A percentile compares a stretch with the other conserved stretches of the same genome.
These are phyloP conservation scores for Gypsophila paniculata DNA, from an alignment of 179 eudicot species.

Conservation along the genomic window DNA sequence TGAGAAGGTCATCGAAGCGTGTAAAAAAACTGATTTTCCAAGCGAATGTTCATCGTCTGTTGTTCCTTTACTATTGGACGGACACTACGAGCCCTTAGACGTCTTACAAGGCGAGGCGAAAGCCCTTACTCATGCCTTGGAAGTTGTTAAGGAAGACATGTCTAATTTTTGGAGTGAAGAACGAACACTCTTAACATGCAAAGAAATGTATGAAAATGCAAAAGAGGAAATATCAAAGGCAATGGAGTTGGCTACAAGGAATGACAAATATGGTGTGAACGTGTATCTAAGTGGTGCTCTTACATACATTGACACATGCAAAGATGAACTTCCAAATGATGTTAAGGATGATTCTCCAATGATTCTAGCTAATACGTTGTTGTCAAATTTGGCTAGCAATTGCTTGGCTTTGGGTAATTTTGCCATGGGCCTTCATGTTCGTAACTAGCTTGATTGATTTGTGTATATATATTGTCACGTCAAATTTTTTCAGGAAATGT, in stretches of 20 bases:
- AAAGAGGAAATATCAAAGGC: constrained; percentile 25
- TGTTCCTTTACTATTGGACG: neutral
- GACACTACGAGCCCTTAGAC: neutral
- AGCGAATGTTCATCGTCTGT: constrained; percentile 15
- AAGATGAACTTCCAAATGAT: constrained; percentile 10
- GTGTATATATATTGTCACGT: too few species aligned
- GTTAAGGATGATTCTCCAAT: constrained; percentile 2
- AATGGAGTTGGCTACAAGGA: constrained; percentile 14
- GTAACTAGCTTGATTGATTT: neutral
- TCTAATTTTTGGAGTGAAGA: neutral
- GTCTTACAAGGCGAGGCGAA: constrained; percentile 8
- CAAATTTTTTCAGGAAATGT: too few species aligned
- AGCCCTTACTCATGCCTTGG: constrained; percentile 15
- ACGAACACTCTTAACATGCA: constrained; percentile 7
- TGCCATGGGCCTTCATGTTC: constrained; percentile 7
- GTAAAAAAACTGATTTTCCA: constrained; percentile 17
- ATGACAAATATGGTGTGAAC: constrained; percentile 26
- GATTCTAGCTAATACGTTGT: neutral
- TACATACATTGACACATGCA: constrained; percentile 26
- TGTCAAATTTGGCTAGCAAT: constrained; percentile 21
- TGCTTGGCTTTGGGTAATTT: constrained; percentile 20
- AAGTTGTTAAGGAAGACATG: constrained; percentile 13
- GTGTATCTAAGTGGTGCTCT: constrained; percentile 24
- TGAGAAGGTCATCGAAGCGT: constrained; percentile 13
- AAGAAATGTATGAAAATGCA: constrained; percentile 29